Conservation (phyloP, 2,329 filamentous ascomycete species). For the Fusarium sp. region DNA sequence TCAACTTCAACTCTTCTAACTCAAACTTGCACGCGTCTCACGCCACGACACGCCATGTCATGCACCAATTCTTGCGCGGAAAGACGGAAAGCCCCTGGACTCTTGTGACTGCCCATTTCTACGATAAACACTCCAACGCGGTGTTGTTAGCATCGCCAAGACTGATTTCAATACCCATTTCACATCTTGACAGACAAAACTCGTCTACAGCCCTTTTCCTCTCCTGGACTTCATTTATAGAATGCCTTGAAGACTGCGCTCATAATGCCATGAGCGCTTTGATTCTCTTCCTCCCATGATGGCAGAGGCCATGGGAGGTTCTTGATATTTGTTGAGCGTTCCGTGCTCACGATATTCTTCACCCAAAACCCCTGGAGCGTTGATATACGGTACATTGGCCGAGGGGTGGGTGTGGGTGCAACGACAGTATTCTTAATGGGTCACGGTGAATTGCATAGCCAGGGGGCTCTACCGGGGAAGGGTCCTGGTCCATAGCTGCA, state of each 20-base stretch:
- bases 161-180: background rate
- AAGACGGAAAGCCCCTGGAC: slow-evolving; percentile 25
- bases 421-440: slow-evolving; percentile 34
- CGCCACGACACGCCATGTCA: slow-evolving; percentile 20
- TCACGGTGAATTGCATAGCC: slow-evolving; percentile 33
- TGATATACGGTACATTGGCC: slow-evolving; percentile 39
- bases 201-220: background rate
- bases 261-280: background rate
- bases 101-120: slow-evolving; percentile 10
- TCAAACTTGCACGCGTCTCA: slow-evolving; percentile 22
- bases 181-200: background rate
- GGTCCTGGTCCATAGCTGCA: slow-evolving; percentile 37
- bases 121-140: slow-evolving; percentile 3
- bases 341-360: background rate
- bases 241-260: background rate
- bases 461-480: slow-evolving; percentile 37
- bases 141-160: slow-evolving; percentile 20
- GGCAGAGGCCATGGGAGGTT: slow-evolving; percentile 10
- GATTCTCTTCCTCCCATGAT: background rate
- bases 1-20: slow-evolving; percentile 1
- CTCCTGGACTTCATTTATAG: background rate
- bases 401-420: slow-evolving; percentile 32
- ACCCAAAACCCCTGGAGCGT: slow-evolving; percentile 30
- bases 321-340: slow-evolving; percentile 6
- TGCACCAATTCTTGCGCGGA: slow-evolving; percentile 17